Conservation (phyloP, 1,284 basidiomycete species). For the Xerocomus alliaceus region DNA sequence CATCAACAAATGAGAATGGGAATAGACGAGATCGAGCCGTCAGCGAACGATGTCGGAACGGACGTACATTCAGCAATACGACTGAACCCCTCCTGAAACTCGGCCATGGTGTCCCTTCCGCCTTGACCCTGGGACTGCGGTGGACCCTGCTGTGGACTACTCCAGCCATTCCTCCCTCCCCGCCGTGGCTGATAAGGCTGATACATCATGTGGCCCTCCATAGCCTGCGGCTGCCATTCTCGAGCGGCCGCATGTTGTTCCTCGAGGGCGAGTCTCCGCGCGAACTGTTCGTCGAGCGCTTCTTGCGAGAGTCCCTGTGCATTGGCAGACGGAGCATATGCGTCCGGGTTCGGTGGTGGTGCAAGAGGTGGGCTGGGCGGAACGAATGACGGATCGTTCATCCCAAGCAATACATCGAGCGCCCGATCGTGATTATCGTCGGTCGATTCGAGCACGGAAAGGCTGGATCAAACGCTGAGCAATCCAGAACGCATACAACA, state of each 20-base stretch:
- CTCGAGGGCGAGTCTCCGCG: constrained; percentile 70
- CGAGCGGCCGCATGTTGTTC: constrained; percentile 57
- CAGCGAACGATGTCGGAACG: not conserved
- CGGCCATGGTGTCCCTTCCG: constrained; percentile 60
- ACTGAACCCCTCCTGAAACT: constrained; percentile 73
- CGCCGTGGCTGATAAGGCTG: constrained; percentile 36
- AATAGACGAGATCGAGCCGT: not conserved
- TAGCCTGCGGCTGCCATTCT: constrained; percentile 39
- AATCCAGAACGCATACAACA: not conserved
- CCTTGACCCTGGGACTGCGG: constrained; percentile 28
- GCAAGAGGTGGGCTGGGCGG: constrained; percentile 34
- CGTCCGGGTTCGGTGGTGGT: constrained; percentile 4
- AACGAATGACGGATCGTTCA: constrained; percentile 80
- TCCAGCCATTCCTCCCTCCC: constrained; percentile 13
- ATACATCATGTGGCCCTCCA: constrained; percentile 16
- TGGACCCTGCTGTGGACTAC: constrained; percentile 10
- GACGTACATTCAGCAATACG: constrained; percentile 76
- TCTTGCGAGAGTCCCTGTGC: constrained; percentile 55
- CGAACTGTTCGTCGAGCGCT: constrained; percentile 77
- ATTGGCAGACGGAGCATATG: constrained; percentile 19
- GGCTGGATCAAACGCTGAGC: constrained; percentile 44
- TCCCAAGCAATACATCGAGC: constrained; percentile 74
- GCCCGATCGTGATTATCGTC: constrained; percentile 71
- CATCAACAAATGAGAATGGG: not conserved
- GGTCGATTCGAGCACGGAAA: constrained; percentile 72